phyloP scores from a whole-genome alignment of 116 monocot species.

The Trichopus zeylanicus region DNA sequence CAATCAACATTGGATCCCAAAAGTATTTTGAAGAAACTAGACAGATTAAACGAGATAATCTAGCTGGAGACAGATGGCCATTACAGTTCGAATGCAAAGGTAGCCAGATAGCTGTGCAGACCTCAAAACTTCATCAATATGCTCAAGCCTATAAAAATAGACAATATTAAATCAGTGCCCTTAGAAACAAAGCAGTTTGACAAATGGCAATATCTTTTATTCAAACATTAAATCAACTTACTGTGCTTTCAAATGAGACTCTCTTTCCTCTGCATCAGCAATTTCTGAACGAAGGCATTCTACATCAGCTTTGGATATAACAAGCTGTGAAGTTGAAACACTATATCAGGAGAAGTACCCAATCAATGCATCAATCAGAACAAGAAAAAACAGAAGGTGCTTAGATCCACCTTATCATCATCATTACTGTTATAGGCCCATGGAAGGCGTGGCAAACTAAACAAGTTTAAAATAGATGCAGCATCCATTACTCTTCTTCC shows the following conservation, averaged over 20 bases:
- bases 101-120: constrained; percentile 73
- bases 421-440: constrained; percentile 22
- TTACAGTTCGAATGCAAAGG: constrained; percentile 81
- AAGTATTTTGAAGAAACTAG: background rate
- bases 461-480: constrained; percentile 55
- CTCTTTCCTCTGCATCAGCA: constrained; percentile 78
- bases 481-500: constrained; percentile 47
- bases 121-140: constrained; percentile 81
- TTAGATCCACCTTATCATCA: constrained; percentile 60
- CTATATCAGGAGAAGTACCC: constrained; percentile 1
- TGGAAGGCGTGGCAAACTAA: constrained; percentile 43
- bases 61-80: background rate
- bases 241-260: constrained; percentile 80
- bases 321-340: constrained; percentile 34
- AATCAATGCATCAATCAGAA: background rate
- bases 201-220: too few species aligned
- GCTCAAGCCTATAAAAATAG: constrained; percentile 61
- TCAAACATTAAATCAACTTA: constrained; percentile 19
- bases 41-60: background rate
- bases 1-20: background rate
- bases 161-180: background rate
- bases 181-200: too few species aligned
- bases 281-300: constrained; percentile 81
- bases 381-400: background rate
- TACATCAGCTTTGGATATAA: constrained; percentile 62